Conservation (phyloP, 257 asterid genomes). For the Datura wrightii region DNA sequence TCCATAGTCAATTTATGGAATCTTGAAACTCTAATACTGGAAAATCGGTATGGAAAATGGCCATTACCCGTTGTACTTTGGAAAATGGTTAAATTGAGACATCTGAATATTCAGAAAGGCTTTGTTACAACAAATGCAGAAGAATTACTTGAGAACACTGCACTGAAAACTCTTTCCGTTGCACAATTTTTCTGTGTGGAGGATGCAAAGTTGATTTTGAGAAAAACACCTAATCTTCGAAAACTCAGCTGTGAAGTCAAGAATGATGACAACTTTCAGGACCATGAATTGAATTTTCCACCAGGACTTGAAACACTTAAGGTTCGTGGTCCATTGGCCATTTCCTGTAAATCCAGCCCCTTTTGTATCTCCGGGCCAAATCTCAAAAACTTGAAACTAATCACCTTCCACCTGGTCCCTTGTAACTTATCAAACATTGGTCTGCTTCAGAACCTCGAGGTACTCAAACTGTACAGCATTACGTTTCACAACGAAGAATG, state of each 20-base stretch:
- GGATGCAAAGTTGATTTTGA: neutral
- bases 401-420: neutral
- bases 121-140: neutral
- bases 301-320: neutral
- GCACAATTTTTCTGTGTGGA: neutral
- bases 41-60: neutral
- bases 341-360: neutral
- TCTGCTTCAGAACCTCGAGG: constrained; percentile 8
- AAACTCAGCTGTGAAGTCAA: neutral
- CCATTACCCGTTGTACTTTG: constrained; percentile 16
- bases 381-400: constrained; percentile 26
- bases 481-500: neutral
- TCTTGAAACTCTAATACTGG: constrained; percentile 30
- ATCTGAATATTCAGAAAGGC: neutral
- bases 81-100: constrained; percentile 34
- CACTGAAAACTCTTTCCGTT: constrained; percentile 27
- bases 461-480: constrained; percentile 9
- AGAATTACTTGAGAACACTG: neutral
- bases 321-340: neutral
- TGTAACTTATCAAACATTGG: neutral
- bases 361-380: neutral
- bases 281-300: neutral
- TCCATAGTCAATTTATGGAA: neutral
- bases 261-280: neutral
- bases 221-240: constrained; percentile 7